phyloP scores from a whole-genome alignment of 768 basidiomycete genomes.

The Daedaleopsis sinensis region DNA sequence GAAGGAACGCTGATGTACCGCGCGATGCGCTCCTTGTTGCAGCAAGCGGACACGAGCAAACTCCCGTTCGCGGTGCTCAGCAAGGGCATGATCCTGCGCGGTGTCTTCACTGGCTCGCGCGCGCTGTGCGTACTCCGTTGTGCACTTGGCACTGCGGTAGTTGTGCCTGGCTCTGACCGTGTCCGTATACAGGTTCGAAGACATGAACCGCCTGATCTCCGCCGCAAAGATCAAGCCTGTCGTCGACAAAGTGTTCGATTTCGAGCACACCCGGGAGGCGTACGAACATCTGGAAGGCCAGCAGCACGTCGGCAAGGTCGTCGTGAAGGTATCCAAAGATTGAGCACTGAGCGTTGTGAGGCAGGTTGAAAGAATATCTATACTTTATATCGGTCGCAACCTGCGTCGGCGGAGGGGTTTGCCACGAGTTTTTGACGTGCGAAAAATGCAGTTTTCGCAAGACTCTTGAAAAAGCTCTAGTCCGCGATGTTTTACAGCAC shows the following conservation, averaged over 20 bases:
- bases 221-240: conserved; percentile 51
- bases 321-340: conserved; percentile 46
- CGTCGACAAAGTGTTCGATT: conserved; percentile 60
- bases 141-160: too few species aligned
- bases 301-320: conserved; percentile 64
- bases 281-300: conserved; percentile 56
- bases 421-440: too few species aligned
- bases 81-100: conserved; percentile 43
- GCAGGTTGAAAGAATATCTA: background rate
- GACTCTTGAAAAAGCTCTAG: too few species aligned
- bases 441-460: too few species aligned
- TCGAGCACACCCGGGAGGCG: conserved; percentile 54
- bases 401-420: too few species aligned
- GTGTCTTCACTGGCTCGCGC: conserved; percentile 60
- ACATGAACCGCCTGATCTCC: conserved; percentile 52
- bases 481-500: too few species aligned
- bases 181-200: conserved; percentile 44
- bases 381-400: too few species aligned
- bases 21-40: background rate
- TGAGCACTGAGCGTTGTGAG: conserved; percentile 1
- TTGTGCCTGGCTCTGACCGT: conserved; percentile 33
- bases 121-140: conserved; percentile 48
- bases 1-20: conserved; percentile 13
- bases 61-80: conserved; percentile 21
- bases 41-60: conserved; percentile 22